Evolutionary conservation across 495 filamentous ascomycete species (phyloP).

Genomic region (Xylaria telfairii): DNA sequence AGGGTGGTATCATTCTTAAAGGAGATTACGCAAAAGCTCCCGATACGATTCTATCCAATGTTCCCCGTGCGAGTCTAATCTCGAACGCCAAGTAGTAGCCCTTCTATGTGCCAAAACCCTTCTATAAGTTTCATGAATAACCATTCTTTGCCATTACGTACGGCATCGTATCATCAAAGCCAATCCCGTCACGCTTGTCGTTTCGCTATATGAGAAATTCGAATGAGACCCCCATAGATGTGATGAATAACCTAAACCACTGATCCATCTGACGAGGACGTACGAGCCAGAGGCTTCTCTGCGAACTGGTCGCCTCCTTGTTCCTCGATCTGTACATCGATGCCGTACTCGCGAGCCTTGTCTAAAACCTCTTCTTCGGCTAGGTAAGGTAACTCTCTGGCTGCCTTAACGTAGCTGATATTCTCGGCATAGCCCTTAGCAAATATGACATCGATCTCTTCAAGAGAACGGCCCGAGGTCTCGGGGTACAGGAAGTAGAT

Average conservation of each 20-base stretch:
- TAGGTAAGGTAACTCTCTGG: conserved; percentile 66
- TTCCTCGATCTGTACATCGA: conserved; percentile 35
- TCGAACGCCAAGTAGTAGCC: not conserved
- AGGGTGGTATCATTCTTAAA: conserved; percentile 17
- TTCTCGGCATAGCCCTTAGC: conserved; percentile 71
- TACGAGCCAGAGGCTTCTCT: not conserved
- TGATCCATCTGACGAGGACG: not conserved
- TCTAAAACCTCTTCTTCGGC: conserved; percentile 63
- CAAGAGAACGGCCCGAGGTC: conserved; percentile 71
- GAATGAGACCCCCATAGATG: not conserved
- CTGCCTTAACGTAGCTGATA: conserved; percentile 69
- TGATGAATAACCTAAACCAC: not conserved
- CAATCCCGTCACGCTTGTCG: not conserved
- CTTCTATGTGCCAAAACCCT: not conserved
- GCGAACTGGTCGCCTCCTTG: not conserved
- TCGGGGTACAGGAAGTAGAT: conserved; percentile 77
- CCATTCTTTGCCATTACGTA: not conserved
- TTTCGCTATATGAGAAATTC: not conserved
- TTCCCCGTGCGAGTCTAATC: not conserved
- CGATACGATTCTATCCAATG: not conserved
- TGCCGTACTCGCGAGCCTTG: conserved; percentile 64
- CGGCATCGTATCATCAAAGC: not conserved
- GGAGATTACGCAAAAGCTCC: not conserved
- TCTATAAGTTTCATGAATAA: conserved; percentile 9
- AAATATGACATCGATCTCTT: conserved; percentile 77